Evolutionary conservation across 179 eudicot genomes (phyloP).

Genomic region (Patellifolia procumbens): DNA sequence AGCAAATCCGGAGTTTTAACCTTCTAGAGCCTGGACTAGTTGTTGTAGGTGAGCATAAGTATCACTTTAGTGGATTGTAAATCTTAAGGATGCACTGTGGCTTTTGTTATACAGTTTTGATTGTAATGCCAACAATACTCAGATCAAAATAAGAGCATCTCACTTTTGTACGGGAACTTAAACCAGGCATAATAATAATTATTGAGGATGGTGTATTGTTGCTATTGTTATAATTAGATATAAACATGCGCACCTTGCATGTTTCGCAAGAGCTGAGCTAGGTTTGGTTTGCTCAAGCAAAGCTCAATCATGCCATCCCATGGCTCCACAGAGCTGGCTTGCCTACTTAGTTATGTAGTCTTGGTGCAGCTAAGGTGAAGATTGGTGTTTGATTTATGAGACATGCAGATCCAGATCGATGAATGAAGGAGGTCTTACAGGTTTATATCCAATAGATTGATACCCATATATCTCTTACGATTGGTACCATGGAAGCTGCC

Average conservation of each 20-base stretch:
- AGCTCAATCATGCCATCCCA: too few relatives aligned
- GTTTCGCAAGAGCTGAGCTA: background rate
- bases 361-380: too few relatives aligned
- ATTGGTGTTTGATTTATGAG: too few relatives aligned
- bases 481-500: too few relatives aligned
- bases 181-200: background rate
- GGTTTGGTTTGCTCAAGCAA: background rate
- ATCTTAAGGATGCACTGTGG: conserved; percentile 14
- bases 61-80: background rate
- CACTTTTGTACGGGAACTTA: background rate
- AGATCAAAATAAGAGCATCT: conserved; percentile 15
- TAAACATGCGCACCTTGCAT: background rate
- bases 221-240: background rate
- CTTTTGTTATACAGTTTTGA: conserved; percentile 12
- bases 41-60: conserved; percentile 7
- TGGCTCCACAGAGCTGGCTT: too few relatives aligned
- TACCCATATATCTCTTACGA: too few relatives aligned
- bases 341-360: too few relatives aligned
- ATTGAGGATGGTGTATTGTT: background rate
- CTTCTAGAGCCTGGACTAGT: background rate
- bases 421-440: too few relatives aligned
- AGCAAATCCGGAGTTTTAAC: background rate
- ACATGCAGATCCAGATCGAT: too few relatives aligned
- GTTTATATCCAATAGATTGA: too few relatives aligned
- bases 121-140: conserved; percentile 1